Evolutionary conservation across 805 yeast genomes (phyloP).

Genomic region (Clavispora vitiphila): DNA sequence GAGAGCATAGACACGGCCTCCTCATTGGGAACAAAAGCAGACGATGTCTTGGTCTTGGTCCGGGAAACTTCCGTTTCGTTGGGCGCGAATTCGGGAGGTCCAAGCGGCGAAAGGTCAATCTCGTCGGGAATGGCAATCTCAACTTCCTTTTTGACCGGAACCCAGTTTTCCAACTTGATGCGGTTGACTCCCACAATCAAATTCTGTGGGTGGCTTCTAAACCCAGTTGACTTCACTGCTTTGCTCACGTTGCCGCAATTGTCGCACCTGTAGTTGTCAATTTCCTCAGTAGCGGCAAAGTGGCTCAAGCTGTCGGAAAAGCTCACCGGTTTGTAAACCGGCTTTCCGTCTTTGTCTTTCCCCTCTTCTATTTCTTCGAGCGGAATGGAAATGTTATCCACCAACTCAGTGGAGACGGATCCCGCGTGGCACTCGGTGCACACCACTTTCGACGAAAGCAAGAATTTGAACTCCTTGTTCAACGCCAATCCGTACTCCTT

Average conservation of each 20-base stretch:
- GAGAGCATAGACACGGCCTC: constrained; percentile 50
- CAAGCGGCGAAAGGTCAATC: constrained; percentile 41
- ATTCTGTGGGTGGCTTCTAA: constrained; percentile 64
- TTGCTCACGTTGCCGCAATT: constrained; percentile 37
- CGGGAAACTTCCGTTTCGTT: constrained; percentile 23
- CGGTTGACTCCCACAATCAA: constrained; percentile 72
- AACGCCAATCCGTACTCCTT: constrained; percentile 40
- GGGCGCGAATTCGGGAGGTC: constrained; percentile 37
- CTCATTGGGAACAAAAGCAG: constrained; percentile 48
- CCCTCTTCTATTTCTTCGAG: constrained; percentile 39
- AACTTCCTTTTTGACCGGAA: constrained; percentile 74
- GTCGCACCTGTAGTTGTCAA: constrained; percentile 61
- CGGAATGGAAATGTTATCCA: constrained; percentile 63
- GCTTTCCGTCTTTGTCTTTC: constrained; percentile 41
- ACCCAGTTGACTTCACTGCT: constrained; percentile 38
- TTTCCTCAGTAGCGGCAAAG: constrained; percentile 44
- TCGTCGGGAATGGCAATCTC: constrained; percentile 53
- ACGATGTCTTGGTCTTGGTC: constrained; percentile 2
- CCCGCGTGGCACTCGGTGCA: constrained; percentile 58
- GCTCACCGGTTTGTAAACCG: constrained; percentile 43
- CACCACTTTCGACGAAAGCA: constrained; percentile 57
- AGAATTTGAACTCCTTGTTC: constrained; percentile 57
- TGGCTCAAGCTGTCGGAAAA: constrained; percentile 45
- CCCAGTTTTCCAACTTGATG: constrained; percentile 84
- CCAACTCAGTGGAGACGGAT: constrained; percentile 47